Evolutionary conservation across 2,329 filamentous ascomycete genomes (phyloP).

Genomic region (Colletotrichum noveboracense): DNA sequence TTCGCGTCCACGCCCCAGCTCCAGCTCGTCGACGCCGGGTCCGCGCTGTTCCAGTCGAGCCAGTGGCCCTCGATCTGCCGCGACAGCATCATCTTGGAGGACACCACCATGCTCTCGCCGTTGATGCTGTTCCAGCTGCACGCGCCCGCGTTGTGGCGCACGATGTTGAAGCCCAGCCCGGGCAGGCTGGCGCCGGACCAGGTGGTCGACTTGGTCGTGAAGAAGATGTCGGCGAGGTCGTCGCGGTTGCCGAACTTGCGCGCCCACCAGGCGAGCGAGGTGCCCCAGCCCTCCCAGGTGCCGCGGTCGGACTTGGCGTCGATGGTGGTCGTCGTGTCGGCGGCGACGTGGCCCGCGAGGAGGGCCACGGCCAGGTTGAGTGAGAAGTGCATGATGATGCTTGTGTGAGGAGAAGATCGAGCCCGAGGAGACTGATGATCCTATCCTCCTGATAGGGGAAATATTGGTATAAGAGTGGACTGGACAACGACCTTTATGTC

Average conservation of each 20-base stretch:
- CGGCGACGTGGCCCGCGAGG: neutral
- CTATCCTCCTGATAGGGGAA: neutral
- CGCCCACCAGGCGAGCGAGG: slow-evolving; percentile 50
- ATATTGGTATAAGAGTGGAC: neutral
- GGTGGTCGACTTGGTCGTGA: slow-evolving; percentile 35
- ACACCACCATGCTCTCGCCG: slow-evolving; percentile 37
- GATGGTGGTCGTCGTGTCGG: slow-evolving; percentile 5
- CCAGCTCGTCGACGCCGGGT: slow-evolving; percentile 41
- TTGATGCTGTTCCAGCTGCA: slow-evolving; percentile 38
- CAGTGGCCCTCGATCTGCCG: slow-evolving; percentile 46
- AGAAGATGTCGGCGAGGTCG: slow-evolving; percentile 46
- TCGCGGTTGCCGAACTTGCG: slow-evolving; percentile 42
- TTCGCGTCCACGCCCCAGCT: slow-evolving; percentile 44
- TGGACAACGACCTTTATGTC: neutral
- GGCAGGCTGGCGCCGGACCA: slow-evolving; percentile 35
- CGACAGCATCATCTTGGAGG: slow-evolving; percentile 39
- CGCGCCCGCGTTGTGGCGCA: slow-evolving; percentile 48
- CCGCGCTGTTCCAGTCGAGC: slow-evolving; percentile 38
- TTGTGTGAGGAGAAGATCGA: neutral
- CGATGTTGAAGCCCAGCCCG: slow-evolving; percentile 47
- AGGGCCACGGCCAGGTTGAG: neutral
- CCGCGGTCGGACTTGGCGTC: slow-evolving; percentile 36
- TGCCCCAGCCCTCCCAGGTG: slow-evolving; percentile 49
- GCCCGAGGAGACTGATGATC: neutral
- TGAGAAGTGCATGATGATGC: neutral